Conservation (phyloP, 2,329 filamentous ascomycete genomes). For the Helotiales sp. region DNA sequence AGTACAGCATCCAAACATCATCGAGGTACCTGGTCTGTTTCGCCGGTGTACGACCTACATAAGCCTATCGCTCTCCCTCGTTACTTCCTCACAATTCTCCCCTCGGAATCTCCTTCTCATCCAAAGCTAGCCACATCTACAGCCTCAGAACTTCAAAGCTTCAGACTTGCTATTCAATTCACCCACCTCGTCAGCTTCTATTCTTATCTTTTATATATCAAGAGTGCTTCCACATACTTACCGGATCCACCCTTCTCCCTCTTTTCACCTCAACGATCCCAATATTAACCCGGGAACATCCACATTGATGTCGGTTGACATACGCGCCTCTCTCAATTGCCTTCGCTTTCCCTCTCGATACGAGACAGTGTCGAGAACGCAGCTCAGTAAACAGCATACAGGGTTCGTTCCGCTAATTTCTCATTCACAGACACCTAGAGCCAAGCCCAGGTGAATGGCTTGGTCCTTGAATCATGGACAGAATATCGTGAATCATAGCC, state of each 20-base stretch:
- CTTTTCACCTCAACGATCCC: slow-evolving; percentile 8
- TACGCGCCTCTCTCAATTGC: slow-evolving; percentile 52
- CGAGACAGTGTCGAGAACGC: slow-evolving; percentile 55
- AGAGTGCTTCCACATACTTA: neutral
- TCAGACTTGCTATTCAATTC: slow-evolving; percentile 12
- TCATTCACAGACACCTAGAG: no score
- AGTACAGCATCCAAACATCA: slow-evolving; percentile 12
- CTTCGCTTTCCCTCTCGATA: slow-evolving; percentile 56
- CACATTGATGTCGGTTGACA: slow-evolving; percentile 59
- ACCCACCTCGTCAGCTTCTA: neutral
- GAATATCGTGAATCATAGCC: no score
- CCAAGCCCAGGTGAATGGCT: no score
- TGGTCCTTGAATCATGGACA: no score
- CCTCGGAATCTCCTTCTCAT: no score
- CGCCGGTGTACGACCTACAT: no score
- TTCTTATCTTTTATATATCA: neutral
- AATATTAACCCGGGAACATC: slow-evolving; percentile 25
- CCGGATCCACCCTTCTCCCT: slow-evolving; percentile 15
- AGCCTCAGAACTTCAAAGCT: slow-evolving; percentile 1
- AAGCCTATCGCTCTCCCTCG: slow-evolving; percentile 16
- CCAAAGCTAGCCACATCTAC: neutral
- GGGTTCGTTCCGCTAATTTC: no score
- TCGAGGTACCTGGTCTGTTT: no score
- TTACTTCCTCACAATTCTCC: slow-evolving; percentile 6
- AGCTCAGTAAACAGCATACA: slow-evolving; percentile 56